Evolutionary conservation across 1,139 yeast genomes (phyloP), one percentile per base, ranked within the genome.

Genomic region (Entelexis sorbosivorans): DNA sequence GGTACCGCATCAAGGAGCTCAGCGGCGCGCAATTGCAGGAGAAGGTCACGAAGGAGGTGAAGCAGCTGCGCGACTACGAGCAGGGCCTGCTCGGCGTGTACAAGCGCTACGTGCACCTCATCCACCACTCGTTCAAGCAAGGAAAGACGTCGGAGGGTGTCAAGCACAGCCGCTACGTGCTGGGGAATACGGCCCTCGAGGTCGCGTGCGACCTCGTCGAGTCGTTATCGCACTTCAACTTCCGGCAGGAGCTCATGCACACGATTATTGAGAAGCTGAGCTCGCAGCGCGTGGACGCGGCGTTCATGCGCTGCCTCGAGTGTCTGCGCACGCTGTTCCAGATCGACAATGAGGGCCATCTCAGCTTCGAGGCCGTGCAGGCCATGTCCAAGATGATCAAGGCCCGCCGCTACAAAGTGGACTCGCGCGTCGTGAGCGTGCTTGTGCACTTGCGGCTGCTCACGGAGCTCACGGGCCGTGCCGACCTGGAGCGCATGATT

Each of bases 1-100:
- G 93, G 3, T 91, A 91, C 66, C 76, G 81, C 58, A 88, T 91
- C 54, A 75, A 96, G 64, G 82, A 94, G 2, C 71, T 91, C 50
- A 75, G 87, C 1, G 96, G 87, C 16, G 66, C 77, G 1, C 98
- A 91, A 65, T 79, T 79, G 66, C 77, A 79, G 58, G 66, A 64
- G 31, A 85, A 80, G 61, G 95, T 87, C 5, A 73, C 91, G 20
- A 85, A 76, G 63, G 98, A 91, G 24, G 82, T 89, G 38, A 81
- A 84, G 17, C 76, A 75, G 61, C 68, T 84, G 59, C 77, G 97
- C 63, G 74, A 72, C 53, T 88, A 82, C 65, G 98, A 91, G 68
- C 93, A 89, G 64, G 69, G 76, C 5, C 71, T 91, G 55, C 81
- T 88, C 9, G 64, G 73, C 17, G 79, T 82, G 60, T 91, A 88